A percentile compares a stretch with the other conserved stretches of the same genome.
phyloP scores from a whole-genome alignment of 2,329 filamentous ascomycete species.

The Colletotrichum sp. region DNA sequence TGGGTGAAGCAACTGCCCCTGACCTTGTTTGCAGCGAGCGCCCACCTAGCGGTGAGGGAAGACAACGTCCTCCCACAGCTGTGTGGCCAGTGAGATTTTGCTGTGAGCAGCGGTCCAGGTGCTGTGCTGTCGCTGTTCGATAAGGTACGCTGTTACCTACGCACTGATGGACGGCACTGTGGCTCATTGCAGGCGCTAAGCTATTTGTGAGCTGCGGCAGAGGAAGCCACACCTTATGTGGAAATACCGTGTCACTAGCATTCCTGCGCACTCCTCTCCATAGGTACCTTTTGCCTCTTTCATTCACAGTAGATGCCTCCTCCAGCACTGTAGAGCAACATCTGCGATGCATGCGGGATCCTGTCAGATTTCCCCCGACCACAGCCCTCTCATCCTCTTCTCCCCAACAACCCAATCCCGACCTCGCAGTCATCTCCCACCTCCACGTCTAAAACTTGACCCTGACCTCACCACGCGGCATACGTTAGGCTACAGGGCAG shows the following conservation, averaged over 20 bases:
- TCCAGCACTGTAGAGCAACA: background rate
- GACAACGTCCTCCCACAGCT: background rate
- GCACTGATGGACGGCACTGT: background rate
- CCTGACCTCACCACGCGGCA: background rate
- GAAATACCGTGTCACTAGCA: background rate
- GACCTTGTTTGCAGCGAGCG: background rate
- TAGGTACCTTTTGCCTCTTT: background rate
- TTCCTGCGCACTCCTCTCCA: background rate
- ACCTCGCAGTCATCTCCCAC: background rate
- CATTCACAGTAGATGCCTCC: background rate
- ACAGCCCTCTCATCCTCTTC: background rate
- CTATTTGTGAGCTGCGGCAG: background rate
- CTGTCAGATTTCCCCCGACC: background rate
- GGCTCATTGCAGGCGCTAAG: background rate
- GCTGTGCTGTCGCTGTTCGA: background rate
- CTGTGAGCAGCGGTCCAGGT: background rate
- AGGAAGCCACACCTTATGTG: background rate
- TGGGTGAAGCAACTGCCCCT: background rate
- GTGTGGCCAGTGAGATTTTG: background rate
- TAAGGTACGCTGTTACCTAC: background rate
- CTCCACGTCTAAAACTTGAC: background rate
- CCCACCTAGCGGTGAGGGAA: background rate
- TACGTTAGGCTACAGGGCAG: background rate
- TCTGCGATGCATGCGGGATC: background rate
- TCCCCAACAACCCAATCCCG: constrained; percentile 12